Percentiles rank a stretch among this genome's conserved stretches.
Conservation (phyloP, 331 rosid genomes). For the Spiraea crenata region DNA sequence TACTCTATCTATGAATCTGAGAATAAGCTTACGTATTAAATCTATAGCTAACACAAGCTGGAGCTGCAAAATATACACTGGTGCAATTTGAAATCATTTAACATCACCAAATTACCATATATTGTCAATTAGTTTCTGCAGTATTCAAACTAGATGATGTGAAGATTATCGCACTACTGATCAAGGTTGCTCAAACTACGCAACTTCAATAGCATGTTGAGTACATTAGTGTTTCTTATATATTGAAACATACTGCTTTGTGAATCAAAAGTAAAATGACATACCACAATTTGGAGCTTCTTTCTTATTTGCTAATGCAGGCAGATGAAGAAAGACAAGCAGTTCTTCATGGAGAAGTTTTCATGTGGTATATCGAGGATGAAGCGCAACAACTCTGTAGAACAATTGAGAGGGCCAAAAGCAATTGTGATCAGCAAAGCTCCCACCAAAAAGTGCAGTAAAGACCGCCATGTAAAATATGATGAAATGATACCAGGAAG, state of each 20-base stretch:
- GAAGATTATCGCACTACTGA: background rate
- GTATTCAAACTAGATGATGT: too few species aligned
- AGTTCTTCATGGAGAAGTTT: constrained; percentile 38
- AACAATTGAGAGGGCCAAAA: constrained; percentile 47
- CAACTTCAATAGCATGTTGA: background rate
- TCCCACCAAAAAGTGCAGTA: constrained; percentile 3
- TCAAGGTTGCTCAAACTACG: background rate
- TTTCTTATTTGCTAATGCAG: constrained; percentile 32
- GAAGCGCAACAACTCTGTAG: constrained; percentile 43
- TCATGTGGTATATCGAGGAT: constrained; percentile 57
- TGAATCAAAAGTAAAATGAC: background rate
- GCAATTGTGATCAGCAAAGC: constrained; percentile 2
- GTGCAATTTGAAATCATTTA: background rate
- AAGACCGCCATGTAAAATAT: constrained; percentile 34
- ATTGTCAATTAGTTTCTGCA: too few species aligned
- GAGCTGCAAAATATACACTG: background rate
- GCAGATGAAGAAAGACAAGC: constrained; percentile 55
- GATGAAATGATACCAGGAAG: constrained; percentile 52
- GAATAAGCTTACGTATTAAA: too few species aligned
- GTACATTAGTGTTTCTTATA: background rate
- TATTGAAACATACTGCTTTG: background rate
- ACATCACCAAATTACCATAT: too few species aligned
- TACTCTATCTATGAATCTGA: too few species aligned
- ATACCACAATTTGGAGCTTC: background rate
- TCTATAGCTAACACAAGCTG: background rate